Evolutionary conservation across 768 basidiomycete species (phyloP).

Genomic region (Xerocomellus dryophilus): DNA sequence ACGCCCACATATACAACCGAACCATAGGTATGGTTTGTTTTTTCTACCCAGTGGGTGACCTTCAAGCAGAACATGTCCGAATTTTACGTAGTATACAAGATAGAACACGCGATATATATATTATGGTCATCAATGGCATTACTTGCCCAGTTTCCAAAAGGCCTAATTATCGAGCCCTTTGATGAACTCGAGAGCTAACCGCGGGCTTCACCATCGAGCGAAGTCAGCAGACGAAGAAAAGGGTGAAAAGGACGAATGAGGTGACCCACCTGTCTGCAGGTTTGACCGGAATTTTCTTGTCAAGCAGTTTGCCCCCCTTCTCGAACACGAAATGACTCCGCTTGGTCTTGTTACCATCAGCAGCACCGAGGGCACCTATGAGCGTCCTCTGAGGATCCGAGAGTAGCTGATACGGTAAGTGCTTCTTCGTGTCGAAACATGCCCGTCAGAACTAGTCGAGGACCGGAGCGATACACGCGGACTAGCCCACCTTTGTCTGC

Average conservation of each 20-base stretch:
- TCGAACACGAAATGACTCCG: constrained; percentile 93
- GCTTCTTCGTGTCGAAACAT: constrained; percentile 50
- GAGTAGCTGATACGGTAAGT: constrained; percentile 79
- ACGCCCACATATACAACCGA: no score
- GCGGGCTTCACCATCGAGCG: constrained; percentile 42
- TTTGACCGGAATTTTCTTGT: constrained; percentile 83
- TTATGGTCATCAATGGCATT: neutral
- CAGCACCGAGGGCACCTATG: constrained; percentile 80
- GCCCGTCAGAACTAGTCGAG: constrained; percentile 1
- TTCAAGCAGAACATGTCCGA: neutral
- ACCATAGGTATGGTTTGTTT: no score
- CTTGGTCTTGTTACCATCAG: constrained; percentile 76
- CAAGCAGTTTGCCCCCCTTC: constrained; percentile 84
- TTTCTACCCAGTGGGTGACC: no score
- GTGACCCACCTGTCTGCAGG: constrained; percentile 70
- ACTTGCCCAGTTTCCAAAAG: neutral
- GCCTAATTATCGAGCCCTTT: constrained; percentile 37
- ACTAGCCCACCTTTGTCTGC: constrained; percentile 69
- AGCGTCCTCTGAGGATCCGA: constrained; percentile 84
- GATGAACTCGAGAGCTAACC: constrained; percentile 66
- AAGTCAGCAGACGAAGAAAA: neutral
- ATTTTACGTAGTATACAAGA: constrained; percentile 5
- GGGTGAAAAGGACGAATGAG: neutral
- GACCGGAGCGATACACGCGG: neutral
- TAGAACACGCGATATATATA: constrained; percentile 7